Conservation (phyloP, 176 grass and related monocot genomes). For the Themeda triandra region DNA sequence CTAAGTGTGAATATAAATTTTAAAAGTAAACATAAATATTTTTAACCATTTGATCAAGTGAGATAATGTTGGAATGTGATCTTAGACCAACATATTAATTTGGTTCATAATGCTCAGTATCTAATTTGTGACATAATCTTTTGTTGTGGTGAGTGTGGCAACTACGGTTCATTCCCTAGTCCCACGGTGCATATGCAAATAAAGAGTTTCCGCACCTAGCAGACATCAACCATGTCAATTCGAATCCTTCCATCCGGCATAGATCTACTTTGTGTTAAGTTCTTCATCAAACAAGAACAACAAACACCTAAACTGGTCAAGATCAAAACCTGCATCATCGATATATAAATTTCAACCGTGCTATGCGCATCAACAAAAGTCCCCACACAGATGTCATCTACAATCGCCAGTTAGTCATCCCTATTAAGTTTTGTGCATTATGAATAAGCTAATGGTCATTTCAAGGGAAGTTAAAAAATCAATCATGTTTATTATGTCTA, state of each 20-base stretch:
- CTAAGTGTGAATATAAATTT: neutral
- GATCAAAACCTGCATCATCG: neutral
- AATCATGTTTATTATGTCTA: neutral
- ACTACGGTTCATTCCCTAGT: too few species aligned
- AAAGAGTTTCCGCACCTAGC: too few species aligned
- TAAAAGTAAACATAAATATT: neutral
- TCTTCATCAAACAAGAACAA: neutral
- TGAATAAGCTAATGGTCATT: neutral
- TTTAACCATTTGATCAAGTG: neutral
- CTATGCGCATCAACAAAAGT: too few species aligned
- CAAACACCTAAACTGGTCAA: neutral
- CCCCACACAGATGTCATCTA: too few species aligned
- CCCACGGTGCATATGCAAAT: too few species aligned
- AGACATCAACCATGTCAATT: too few species aligned
- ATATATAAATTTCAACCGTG: too few species aligned
- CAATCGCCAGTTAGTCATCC: neutral
- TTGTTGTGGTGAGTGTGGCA: neutral
- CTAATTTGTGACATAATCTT: neutral
- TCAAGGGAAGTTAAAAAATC: neutral
- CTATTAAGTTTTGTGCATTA: neutral
- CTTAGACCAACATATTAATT: neutral
- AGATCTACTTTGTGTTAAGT: neutral
- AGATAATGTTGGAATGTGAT: neutral
- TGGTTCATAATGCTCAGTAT: neutral
- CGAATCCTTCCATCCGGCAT: neutral